Evolutionary conservation across 371 early-diverging fungal genomes (phyloP), one percentile per base, ranked within the genome.

Genomic region (Syncephalastrum monosporum): DNA sequence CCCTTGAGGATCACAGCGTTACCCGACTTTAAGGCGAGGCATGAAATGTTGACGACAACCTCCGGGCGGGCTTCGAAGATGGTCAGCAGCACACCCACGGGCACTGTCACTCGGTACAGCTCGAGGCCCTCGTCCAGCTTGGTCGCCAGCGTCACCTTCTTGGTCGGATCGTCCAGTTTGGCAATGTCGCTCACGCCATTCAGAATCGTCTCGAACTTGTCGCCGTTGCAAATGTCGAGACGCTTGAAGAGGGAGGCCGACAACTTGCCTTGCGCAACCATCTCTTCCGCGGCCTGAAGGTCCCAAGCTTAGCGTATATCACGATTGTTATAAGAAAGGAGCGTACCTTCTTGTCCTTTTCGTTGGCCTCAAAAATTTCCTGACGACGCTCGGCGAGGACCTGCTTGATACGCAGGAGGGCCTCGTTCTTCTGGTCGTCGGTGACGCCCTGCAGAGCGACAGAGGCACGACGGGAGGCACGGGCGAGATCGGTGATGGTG

Each of bases 51-150:
- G 19, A 96, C 96, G 16, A 96, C 94, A 1, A 98, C 98, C 72
- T 98, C 98, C n/a, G 98, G 98, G 21, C 98, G 85, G 16, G 98
- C 95, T 71, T 98, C 98, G 61, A 98, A 98, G 55, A 98, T 98
- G 56, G 95, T 93, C 72, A 98, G 72, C 44, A 95, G 72, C 15
- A 95, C 96, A 33, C 98, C 98, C 17, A 98, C 93, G 42, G 98
- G 96, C 38, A 92, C 93, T 1, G 88, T 82, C 8, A 98, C 89
- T 5, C 94, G 83, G 74, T 92, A 96, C 44, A 98, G 68, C 47
- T 92, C 90, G 43, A 98, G 76, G 19, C 84, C 92, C 8, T 83
- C 68, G 64, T 94, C 97, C 42, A 97, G 74, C 56, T 84, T 79
- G 25, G 84, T 87, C 5, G 95, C 93, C 54, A 89, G 66, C 0